Evolutionary conservation across 2,329 filamentous ascomycete genomes (phyloP), one percentile per base, ranked within the genome.

Genomic region (Fonsecaea nubica): DNA sequence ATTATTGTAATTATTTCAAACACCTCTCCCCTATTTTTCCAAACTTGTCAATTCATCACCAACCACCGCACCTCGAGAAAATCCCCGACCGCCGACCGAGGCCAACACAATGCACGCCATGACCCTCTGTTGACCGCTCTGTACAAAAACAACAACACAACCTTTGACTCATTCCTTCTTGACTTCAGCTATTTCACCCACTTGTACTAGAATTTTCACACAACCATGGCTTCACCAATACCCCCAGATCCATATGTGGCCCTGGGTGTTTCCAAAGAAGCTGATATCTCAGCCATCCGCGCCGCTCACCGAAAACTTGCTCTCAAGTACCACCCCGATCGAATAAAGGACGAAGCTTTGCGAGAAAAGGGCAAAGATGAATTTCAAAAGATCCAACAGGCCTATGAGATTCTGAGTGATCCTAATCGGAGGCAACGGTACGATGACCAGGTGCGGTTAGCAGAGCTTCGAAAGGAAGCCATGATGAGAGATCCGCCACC

Each of bases 381-480:
- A 79, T 99, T 98, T 75, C 93, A 97, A 79, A 89, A 88, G 76
- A 92, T 98, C 38, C 93, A 97, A 78, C 88, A 93, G 74, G 93
- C 95, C 58, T 99, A 97, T 79, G 95, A 98, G 79, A 84, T 95
- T 35, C 86, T 99, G 67, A 91, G 88, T 74, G 90, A 97, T 76
- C 90, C 94, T 33, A 83, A 81, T 6, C 87, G 89, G 76, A 85
- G 92, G 66, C 79, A 82, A 65, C 88, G 89, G 72, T 97, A 97
- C 78, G 92, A 98, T 79, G 88, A 92, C 60, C 86, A 89, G 75
- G 83, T 90, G 68, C 87, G 84, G 73, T 78, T 93, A 69, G 87
- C 86, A 58, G 87, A 89, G 76, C 80, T 92, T 74, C 85, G 85
- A 75, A 87, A 80, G 69, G 83, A 88, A 71, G 78, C 81, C 67